phyloP scores from a whole-genome alignment of 1,139 yeast genomes.

The Saccharomyces pastorianus region DNA sequence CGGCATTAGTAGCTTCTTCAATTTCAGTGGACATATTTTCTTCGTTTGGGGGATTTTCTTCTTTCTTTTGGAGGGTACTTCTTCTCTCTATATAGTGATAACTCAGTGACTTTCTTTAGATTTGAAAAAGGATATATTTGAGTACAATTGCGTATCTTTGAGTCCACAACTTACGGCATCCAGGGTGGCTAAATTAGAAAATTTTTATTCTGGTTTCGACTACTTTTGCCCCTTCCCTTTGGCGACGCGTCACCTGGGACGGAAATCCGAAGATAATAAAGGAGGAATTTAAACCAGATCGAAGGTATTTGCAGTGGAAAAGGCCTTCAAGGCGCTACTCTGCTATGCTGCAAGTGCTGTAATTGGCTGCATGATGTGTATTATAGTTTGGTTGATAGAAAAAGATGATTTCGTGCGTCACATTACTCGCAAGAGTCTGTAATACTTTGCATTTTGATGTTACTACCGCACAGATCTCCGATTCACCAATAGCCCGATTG shows the following conservation, averaged over 20 bases:
- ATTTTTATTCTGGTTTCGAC: not conserved
- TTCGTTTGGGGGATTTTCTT: not conserved
- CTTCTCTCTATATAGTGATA: constrained; percentile 2
- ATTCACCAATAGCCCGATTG: too few relatives aligned
- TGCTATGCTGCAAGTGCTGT: not conserved
- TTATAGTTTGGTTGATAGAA: too few relatives aligned
- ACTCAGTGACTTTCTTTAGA: constrained; percentile 1
- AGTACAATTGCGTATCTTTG: not conserved
- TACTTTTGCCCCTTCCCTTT: not conserved
- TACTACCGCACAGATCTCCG: too few relatives aligned
- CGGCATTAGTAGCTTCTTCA: constrained; percentile 6
- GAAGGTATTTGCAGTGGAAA: not conserved
- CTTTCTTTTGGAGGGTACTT: not conserved
- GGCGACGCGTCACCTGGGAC: constrained; percentile 1
- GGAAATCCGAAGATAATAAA: not conserved
- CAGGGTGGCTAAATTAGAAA: not conserved
- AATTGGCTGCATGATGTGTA: not conserved
- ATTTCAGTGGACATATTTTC: constrained; percentile 9
- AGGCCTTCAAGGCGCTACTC: not conserved
- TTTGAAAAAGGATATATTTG: not conserved
- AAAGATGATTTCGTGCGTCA: too few relatives aligned
- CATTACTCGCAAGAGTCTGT: too few relatives aligned
- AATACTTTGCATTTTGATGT: too few relatives aligned
- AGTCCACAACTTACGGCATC: not conserved
- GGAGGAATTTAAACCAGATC: not conserved